Base-by-base conservation (phyloP, 2,329 filamentous ascomycete species). In the Fusarium compactum region DNA sequence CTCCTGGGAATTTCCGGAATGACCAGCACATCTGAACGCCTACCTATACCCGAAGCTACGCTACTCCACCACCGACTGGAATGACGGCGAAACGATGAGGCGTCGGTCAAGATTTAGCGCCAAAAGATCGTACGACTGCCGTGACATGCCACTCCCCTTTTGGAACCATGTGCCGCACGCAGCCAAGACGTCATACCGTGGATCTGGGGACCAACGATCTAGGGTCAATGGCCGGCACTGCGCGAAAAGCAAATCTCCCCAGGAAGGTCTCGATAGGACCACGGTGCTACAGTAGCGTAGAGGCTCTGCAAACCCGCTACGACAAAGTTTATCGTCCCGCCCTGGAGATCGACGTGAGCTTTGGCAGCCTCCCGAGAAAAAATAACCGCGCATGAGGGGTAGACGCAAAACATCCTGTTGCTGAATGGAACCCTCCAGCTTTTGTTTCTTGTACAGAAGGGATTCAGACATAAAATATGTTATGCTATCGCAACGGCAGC, bases 121-220 rank as follows among this genome's bases (percentile, higher is more conserved):
- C 44, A 52, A 67, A 71, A 70, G 62, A 76, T 76, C 74, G 67
- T 76, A 76, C 72, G 74, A 76, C 62, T 76, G 74, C 74, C 74
- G 74, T 53, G 70, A 68, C 54, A 68, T 69, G 54, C 72, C 66
- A 76, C 68, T 62, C 72, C 72, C 57, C 58, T 64, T 73, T 63
- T 32, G 59, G 69, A 41, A 38, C 66, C 70, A 74, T 74, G 70
- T 76, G 73, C 72, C 70, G 73, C 70, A 71, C 61, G 53, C 60
- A 72, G 70, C 71, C 64, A 74, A 74, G 70, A 76, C 74, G 73
- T 76, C 74, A 76, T 76, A 67, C 57, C 54, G 65, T 76, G 69
- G 73, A 67, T 63, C 69, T 45, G 69, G 71, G 72, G 70, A 68
- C 73, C 66, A 69, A 50, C 48, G 65, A 73, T 61, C 62, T 66